A percentile compares a stretch with the other conserved stretches of the same genome.
These are phyloP conservation scores for Oehlia diaphana DNA, from an alignment of 192 early-diverging fungal genomes.

Conservation along the genomic window DNA sequence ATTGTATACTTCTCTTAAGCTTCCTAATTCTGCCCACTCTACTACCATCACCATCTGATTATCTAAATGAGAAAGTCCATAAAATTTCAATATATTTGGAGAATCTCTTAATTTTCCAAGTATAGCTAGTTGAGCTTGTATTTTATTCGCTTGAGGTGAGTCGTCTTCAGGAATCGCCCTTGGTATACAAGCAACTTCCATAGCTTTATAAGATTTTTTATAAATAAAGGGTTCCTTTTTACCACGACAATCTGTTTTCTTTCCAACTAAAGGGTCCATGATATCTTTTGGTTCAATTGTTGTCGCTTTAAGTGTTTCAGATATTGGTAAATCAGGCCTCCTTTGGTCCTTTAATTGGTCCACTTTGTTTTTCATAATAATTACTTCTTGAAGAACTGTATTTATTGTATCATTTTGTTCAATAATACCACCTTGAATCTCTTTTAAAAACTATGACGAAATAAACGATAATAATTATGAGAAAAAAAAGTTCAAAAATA, in stretches of 20 bases:
- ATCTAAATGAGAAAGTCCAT: conserved; percentile 15
- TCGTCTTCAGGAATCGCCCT: background rate
- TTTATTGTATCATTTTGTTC: conserved; percentile 16
- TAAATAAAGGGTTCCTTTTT: background rate
- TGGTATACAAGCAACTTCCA: conserved; percentile 15
- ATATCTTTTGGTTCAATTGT: background rate
- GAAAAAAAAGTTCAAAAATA: background rate
- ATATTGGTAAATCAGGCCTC: background rate
- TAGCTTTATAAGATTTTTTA: conserved; percentile 4
- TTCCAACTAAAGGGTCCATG: background rate
- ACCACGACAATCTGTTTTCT: background rate
- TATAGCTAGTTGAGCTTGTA: conserved; percentile 14
- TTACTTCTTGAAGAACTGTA: conserved; percentile 16
- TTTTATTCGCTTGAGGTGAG: background rate
- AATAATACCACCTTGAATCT: conserved; percentile 17
- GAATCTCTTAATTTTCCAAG: conserved; percentile 15
- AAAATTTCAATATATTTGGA: conserved; percentile 24
- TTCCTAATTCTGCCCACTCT: conserved; percentile 27
- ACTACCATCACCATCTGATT: conserved; percentile 14
- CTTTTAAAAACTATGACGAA: background rate
- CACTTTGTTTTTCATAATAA: conserved; percentile 14
- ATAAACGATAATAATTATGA: background rate
- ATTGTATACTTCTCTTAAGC: conserved; percentile 7
- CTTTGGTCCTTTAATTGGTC: background rate
- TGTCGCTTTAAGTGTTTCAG: background rate